A percentile compares a stretch with the other conserved stretches of the same genome.
Evolutionary conservation across 306 rosid genomes (phyloP).

Genomic region (Chamaecrista fasciculata): DNA sequence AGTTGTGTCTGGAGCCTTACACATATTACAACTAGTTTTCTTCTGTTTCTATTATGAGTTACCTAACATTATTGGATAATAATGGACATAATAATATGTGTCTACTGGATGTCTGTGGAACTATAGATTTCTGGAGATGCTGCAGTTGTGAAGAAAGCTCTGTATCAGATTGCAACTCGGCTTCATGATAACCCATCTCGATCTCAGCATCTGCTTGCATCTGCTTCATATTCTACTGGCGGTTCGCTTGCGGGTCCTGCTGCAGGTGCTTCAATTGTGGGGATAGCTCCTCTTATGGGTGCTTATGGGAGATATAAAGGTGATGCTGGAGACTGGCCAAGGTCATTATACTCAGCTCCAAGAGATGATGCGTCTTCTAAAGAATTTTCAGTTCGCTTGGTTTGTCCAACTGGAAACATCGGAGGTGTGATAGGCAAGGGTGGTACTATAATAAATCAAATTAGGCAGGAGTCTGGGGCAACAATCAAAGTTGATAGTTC

Average conservation of each 20-base stretch:
- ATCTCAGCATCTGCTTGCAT: slow-evolving; percentile 82
- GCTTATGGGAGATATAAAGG: slow-evolving; percentile 87
- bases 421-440: slow-evolving; percentile 99
- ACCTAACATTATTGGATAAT: not conserved
- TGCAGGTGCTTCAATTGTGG: slow-evolving; percentile 77
- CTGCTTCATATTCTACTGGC: slow-evolving; percentile 55
- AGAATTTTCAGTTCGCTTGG: slow-evolving; percentile 80
- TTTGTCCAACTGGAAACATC: slow-evolving; percentile 85
- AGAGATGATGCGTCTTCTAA: slow-evolving; percentile 79
- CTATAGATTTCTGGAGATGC: slow-evolving; percentile 85
- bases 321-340: slow-evolving; percentile 85
- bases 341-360: slow-evolving; percentile 87
- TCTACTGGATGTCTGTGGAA: slow-evolving; percentile 32
- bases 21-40: not conserved
- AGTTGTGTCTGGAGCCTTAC: not conserved
- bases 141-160: slow-evolving; percentile 73
- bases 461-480: slow-evolving; percentile 94
- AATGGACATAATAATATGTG: slow-evolving; percentile 2
- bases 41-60: not conserved
- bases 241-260: slow-evolving; percentile 73
- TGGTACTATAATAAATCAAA: slow-evolving; percentile 86
- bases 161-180: slow-evolving; percentile 75
- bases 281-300: slow-evolving; percentile 77
- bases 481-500: slow-evolving; percentile 94
- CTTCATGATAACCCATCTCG: slow-evolving; percentile 94